These are phyloP conservation scores for Cryptococcus jaspeensis DNA, from an alignment of 1,284 basidiomycete genomes.

Conservation along the genomic window DNA sequence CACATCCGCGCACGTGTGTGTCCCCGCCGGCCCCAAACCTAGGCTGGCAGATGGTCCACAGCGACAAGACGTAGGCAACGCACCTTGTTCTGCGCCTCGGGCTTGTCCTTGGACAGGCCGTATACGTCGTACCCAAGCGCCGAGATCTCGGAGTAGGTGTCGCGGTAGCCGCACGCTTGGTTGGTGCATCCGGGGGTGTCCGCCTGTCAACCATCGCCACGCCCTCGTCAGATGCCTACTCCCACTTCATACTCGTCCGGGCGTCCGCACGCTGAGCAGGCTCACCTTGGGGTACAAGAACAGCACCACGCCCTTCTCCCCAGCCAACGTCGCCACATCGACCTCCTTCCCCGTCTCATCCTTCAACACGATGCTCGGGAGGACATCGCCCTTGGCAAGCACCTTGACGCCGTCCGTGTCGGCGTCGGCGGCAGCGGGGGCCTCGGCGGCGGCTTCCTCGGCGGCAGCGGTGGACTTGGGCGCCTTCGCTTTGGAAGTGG, in stretches of 20 bases:
- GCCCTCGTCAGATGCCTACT: neutral
- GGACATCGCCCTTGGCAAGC: constrained; percentile 70
- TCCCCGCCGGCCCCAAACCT: neutral
- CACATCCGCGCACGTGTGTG: too few relatives aligned
- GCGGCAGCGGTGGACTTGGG: constrained; percentile 8
- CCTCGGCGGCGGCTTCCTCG: constrained; percentile 41
- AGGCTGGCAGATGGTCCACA: neutral
- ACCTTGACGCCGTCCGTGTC: constrained; percentile 24
- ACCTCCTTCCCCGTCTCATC: constrained; percentile 56
- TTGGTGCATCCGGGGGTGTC: constrained; percentile 69
- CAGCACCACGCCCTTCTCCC: constrained; percentile 72
- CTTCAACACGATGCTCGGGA: constrained; percentile 73
- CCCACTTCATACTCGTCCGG: too few relatives aligned
- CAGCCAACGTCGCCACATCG: constrained; percentile 44
- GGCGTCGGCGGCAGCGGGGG: constrained; percentile 31
- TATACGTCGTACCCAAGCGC: constrained; percentile 71
- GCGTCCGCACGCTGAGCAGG: too few relatives aligned
- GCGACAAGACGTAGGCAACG: constrained; percentile 21
- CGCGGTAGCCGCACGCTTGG: constrained; percentile 86
- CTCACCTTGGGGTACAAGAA: constrained; percentile 62
- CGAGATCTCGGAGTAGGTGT: constrained; percentile 72
- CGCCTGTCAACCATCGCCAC: constrained; percentile 50
- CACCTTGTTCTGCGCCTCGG: constrained; percentile 74
- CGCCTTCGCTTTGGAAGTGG: constrained; percentile 22
- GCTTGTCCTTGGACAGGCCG: constrained; percentile 81